phyloP scores from a whole-genome alignment of 306 rosid genomes.

The Begonia peltatifolia region DNA sequence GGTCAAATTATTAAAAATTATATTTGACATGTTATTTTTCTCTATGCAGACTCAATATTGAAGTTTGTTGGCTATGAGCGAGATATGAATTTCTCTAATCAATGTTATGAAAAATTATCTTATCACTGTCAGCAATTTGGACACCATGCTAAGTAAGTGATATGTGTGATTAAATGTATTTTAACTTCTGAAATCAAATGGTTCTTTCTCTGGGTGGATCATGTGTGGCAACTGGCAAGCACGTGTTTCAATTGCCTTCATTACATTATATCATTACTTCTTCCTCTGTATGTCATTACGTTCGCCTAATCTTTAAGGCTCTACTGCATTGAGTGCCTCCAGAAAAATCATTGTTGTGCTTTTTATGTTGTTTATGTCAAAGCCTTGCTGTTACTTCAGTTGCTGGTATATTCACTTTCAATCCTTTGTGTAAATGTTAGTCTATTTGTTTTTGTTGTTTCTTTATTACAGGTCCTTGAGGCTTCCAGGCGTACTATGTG shows the following conservation, averaged over 20 bases:
- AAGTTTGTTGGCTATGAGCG: slow-evolving; percentile 32
- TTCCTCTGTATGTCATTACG: not conserved
- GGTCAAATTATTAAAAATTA: no score
- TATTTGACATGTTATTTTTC: not conserved
- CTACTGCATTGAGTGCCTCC: not conserved
- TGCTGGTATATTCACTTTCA: slow-evolving; percentile 1
- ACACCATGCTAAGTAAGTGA: slow-evolving; percentile 40
- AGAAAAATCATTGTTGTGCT: not conserved
- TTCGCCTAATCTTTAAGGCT: not conserved
- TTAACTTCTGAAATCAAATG: no score
- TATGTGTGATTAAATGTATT: no score
- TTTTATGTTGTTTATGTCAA: not conserved
- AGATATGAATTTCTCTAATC: slow-evolving; percentile 11
- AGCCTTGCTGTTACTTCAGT: slow-evolving; percentile 2
- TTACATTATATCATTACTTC: not conserved
- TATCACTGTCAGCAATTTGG: slow-evolving; percentile 62
- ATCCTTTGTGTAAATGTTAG: not conserved
- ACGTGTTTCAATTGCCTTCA: no score
- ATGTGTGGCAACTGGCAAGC: no score
- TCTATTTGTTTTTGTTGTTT: slow-evolving; percentile 9
- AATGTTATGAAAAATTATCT: slow-evolving; percentile 37
- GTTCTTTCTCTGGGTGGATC: no score
- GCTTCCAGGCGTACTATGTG: slow-evolving; percentile 55
- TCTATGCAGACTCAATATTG: slow-evolving; percentile 38
- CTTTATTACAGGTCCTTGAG: slow-evolving; percentile 47